phyloP scores from a whole-genome alignment of 2,329 filamentous ascomycete species.

The Cercospora sp. region DNA sequence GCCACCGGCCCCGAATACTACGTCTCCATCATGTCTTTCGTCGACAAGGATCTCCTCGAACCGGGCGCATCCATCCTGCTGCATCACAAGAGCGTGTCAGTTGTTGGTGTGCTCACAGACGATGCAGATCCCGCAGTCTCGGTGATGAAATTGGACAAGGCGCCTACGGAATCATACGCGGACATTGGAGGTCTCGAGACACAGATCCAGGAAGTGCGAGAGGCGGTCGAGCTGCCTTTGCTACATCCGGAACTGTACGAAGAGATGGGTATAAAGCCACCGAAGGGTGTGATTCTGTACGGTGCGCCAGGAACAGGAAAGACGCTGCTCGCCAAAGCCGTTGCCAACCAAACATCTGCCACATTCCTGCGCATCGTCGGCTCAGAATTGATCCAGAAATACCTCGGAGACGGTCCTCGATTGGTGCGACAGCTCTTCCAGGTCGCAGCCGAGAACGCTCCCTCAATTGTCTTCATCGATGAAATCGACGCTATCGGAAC shows the following conservation, averaged over 20 bases:
- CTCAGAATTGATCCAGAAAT: conserved; percentile 97
- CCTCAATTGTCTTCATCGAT: conserved; percentile 97
- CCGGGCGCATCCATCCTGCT: conserved; percentile 92
- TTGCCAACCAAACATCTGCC: conserved; percentile 97
- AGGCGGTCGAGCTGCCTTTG: conserved; percentile 92
- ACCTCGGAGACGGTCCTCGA: conserved; percentile 91
- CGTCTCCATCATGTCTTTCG: conserved; percentile 99
- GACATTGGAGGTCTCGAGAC: conserved; percentile 95
- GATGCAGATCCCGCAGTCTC: conserved; percentile 93
- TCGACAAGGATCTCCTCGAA: conserved; percentile 96
- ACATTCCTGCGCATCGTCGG: conserved; percentile 97
- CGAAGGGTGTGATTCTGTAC: conserved; percentile 98
- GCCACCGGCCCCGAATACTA: conserved; percentile 98
- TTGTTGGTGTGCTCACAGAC: conserved; percentile 94
- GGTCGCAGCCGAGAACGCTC: conserved; percentile 92
- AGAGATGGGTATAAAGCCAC: conserved; percentile 99
- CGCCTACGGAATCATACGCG: conserved; percentile 95
- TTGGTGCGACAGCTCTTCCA: conserved; percentile 95
- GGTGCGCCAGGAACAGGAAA: conserved; percentile 96
- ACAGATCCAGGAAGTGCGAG: conserved; percentile 96
- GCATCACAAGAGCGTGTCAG: conserved; percentile 97
- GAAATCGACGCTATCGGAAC: conserved; percentile 99
- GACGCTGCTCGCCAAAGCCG: conserved; percentile 91
- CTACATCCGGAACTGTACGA: conserved; percentile 97
- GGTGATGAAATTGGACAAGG: conserved; percentile 99